Percentiles rank a stretch among this genome's conserved stretches.
Evolutionary conservation across 495 filamentous ascomycete genomes (phyloP).

Genomic region (Pyronema omphalodes): DNA sequence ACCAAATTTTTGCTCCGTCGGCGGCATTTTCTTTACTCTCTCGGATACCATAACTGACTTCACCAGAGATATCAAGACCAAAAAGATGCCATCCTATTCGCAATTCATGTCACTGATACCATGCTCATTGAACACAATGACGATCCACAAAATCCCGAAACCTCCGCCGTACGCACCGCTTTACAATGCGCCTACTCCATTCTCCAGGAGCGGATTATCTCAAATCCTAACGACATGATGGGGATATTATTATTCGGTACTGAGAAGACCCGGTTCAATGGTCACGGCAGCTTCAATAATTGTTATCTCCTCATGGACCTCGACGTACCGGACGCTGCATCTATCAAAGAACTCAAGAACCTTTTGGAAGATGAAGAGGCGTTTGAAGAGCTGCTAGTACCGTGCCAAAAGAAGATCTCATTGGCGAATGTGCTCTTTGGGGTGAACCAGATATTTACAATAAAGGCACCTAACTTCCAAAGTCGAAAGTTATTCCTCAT

Average conservation of each 20-base stretch:
- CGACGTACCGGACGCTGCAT: conserved; percentile 65
- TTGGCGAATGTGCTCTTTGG: conserved; percentile 91
- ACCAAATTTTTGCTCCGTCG: too few species aligned
- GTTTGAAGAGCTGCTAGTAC: conserved; percentile 47
- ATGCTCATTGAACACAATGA: conserved; percentile 54
- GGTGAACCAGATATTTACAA: conserved; percentile 92
- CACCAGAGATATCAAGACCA: conserved; percentile 65
- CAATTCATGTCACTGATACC: conserved; percentile 79
- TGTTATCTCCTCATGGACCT: conserved; percentile 86
- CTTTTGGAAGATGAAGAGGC: conserved; percentile 56
- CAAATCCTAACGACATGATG: conserved; percentile 93
- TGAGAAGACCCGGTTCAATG: conserved; percentile 63
- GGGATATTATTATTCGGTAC: conserved; percentile 90
- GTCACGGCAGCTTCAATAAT: conserved; percentile 59
- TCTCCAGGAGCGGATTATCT: conserved; percentile 96
- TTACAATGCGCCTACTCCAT: conserved; percentile 86
- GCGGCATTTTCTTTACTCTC: not conserved
- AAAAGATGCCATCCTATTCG: conserved; percentile 94
- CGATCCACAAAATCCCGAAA: conserved; percentile 19
- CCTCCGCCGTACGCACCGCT: conserved; percentile 42
- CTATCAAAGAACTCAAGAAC: conserved; percentile 60
- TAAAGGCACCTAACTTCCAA: conserved; percentile 81
- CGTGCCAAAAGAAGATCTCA: conserved; percentile 43
- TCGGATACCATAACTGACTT: not conserved
- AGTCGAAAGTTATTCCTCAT: conserved; percentile 87